Conservation (phyloP, 2,329 filamentous ascomycete genomes). For the Teratosphaeria epicoccoides region DNA sequence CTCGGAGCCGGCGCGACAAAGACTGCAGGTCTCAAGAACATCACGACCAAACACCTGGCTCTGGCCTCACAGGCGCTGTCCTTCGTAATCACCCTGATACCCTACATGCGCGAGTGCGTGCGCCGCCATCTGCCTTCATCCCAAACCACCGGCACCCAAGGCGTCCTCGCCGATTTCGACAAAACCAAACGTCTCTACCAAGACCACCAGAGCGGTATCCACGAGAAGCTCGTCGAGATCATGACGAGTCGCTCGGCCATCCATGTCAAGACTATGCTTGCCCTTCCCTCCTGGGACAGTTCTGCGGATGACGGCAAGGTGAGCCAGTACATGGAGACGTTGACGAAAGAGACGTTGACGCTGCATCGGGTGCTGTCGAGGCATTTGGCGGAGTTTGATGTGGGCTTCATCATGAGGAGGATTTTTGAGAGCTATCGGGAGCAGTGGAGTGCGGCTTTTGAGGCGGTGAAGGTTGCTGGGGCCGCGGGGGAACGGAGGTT, state of each 20-base stretch:
- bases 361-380: conserved; percentile 75
- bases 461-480: conserved; percentile 54
- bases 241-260: conserved; percentile 68
- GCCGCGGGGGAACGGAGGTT: conserved; percentile 66
- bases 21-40: conserved; percentile 85
- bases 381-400: conserved; percentile 65
- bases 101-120: conserved; percentile 83
- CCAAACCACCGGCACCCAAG: conserved; percentile 17
- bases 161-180: conserved; percentile 67
- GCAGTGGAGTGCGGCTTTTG: conserved; percentile 63
- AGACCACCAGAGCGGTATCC: conserved; percentile 82
- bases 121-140: conserved; percentile 55
- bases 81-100: conserved; percentile 77
- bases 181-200: conserved; percentile 73
- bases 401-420: conserved; percentile 73
- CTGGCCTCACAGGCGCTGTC: conserved; percentile 80
- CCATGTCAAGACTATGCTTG: conserved; percentile 64
- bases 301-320: not conserved
- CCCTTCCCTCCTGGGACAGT: conserved; percentile 18
- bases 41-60: conserved; percentile 89
- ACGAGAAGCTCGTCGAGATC: conserved; percentile 87
- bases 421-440: conserved; percentile 75
- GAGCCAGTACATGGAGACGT: conserved; percentile 65
- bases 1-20: conserved; percentile 84
- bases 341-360: conserved; percentile 76